phyloP scores from a whole-genome alignment of 352 stramenopile species.

The Globisporangium megalacanthum region DNA sequence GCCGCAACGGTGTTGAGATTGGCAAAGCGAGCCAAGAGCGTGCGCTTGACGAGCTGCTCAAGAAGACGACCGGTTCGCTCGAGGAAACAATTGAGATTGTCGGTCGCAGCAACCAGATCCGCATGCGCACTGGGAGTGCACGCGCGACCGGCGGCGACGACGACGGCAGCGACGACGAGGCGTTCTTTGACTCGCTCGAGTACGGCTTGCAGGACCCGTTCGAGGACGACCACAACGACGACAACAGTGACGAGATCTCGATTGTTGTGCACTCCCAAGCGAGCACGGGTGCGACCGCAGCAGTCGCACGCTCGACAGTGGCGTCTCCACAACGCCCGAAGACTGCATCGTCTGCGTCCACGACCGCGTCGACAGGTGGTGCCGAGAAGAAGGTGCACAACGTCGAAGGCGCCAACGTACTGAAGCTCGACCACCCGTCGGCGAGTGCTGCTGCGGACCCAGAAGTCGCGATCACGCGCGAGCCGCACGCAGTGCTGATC shows the following conservation, averaged over 20 bases:
- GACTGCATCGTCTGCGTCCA: neutral
- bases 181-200: constrained; percentile 76
- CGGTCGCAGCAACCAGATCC: constrained; percentile 14
- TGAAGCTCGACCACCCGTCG: constrained; percentile 12
- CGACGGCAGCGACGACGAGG: constrained; percentile 66
- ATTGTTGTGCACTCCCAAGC: constrained; percentile 69
- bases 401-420: constrained; percentile 15
- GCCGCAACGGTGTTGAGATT: constrained; percentile 68
- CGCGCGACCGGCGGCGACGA: constrained; percentile 27
- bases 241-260: constrained; percentile 35
- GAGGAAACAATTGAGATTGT: constrained; percentile 79
- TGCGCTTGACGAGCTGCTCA: constrained; percentile 53
- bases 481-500: constrained; percentile 62
- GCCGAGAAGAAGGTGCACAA: constrained; percentile 17
- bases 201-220: constrained; percentile 67
- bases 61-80: constrained; percentile 59
- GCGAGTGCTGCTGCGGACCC: constrained; percentile 8
- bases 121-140: constrained; percentile 24
- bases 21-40: constrained; percentile 75
- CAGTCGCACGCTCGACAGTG: constrained; percentile 16
- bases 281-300: constrained; percentile 31
- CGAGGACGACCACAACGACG: constrained; percentile 51
- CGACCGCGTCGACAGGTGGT: constrained; percentile 7
- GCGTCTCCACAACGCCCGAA: constrained; percentile 2
- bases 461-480: constrained; percentile 58